Percentiles rank a stretch among this genome's conserved stretches.
Conservation (phyloP, 169 alveolate genomes). For the Plasmodium knowlesi region DNA sequence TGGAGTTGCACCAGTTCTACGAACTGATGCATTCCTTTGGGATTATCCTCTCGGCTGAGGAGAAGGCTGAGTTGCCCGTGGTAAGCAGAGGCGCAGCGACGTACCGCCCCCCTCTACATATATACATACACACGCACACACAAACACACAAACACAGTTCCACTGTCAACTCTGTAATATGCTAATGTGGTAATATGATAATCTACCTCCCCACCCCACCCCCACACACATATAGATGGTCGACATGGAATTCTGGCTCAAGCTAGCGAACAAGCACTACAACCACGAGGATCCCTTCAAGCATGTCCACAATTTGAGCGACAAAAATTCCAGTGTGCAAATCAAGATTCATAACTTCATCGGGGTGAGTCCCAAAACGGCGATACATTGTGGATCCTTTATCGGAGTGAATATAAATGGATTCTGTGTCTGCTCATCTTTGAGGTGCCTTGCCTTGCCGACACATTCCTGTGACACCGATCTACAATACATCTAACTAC, state of each 20-base stretch:
- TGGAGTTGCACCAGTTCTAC: slow-evolving; percentile 25
- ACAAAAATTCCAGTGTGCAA: slow-evolving; percentile 16
- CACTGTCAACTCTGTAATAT: not conserved
- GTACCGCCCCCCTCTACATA: not conserved
- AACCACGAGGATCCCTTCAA: slow-evolving; percentile 46
- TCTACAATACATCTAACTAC: not conserved
- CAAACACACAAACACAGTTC: not conserved
- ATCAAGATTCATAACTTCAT: slow-evolving; percentile 31
- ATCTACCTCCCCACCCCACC: not conserved
- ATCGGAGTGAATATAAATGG: not conserved
- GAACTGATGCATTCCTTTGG: slow-evolving; percentile 67
- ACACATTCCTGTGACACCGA: not conserved
- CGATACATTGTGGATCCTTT: not conserved
- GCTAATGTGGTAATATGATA: not conserved
- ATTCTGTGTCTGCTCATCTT: not conserved
- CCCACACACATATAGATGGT: not conserved
- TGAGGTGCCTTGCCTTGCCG: not conserved
- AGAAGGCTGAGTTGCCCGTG: slow-evolving; percentile 38
- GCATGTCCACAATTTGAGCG: not conserved
- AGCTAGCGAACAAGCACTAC: slow-evolving; percentile 46
- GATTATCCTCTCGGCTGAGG: slow-evolving; percentile 35
- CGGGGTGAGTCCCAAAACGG: slow-evolving; percentile 15
- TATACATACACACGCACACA: not conserved
- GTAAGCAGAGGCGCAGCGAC: not conserved
- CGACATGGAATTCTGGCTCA: slow-evolving; percentile 55